A percentile compares a stretch with the other conserved stretches of the same genome.
phyloP scores from a whole-genome alignment of 129 eudicot species.

The Deinandra increscens region DNA sequence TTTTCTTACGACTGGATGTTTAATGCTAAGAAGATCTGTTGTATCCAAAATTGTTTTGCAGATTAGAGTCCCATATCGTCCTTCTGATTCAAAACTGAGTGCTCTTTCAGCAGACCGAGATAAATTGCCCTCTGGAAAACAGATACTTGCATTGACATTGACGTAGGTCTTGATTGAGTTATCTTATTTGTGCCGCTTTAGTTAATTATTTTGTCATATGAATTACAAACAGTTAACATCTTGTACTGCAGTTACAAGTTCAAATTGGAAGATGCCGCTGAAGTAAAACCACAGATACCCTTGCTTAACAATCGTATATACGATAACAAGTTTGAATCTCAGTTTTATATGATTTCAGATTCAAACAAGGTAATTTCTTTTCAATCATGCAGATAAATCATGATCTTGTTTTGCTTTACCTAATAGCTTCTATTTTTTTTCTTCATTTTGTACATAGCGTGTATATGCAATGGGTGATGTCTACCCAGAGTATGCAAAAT shows the following conservation, averaged over 20 bases:
- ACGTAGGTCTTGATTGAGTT: constrained; percentile 56
- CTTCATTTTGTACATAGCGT: constrained; percentile 47
- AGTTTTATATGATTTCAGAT: constrained; percentile 97
- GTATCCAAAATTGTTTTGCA: constrained; percentile 31
- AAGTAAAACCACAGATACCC: constrained; percentile 80
- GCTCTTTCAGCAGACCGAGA: constrained; percentile 82
- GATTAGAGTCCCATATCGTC: constrained; percentile 88
- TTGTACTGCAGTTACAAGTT: constrained; percentile 82
- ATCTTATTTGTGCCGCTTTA: not conserved
- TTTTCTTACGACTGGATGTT: not conserved
- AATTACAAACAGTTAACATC: constrained; percentile 4
- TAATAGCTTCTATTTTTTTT: constrained; percentile 3
- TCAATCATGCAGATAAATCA: constrained; percentile 14
- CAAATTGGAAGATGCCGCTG: constrained; percentile 82
- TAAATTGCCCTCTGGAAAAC: constrained; percentile 91
- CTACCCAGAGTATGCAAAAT: constrained; percentile 72
- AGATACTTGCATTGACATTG: constrained; percentile 78
- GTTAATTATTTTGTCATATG: not conserved
- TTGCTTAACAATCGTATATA: constrained; percentile 91
- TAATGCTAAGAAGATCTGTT: constrained; percentile 2
- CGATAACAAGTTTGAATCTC: constrained; percentile 97
- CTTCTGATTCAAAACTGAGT: constrained; percentile 66
- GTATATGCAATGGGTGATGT: constrained; percentile 86
- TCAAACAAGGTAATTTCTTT: constrained; percentile 68
- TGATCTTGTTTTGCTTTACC: constrained; percentile 21